A percentile compares a stretch with the other conserved stretches of the same genome.
phyloP scores from a whole-genome alignment of 768 basidiomycete genomes.

The Neoboletus subvelutipes region DNA sequence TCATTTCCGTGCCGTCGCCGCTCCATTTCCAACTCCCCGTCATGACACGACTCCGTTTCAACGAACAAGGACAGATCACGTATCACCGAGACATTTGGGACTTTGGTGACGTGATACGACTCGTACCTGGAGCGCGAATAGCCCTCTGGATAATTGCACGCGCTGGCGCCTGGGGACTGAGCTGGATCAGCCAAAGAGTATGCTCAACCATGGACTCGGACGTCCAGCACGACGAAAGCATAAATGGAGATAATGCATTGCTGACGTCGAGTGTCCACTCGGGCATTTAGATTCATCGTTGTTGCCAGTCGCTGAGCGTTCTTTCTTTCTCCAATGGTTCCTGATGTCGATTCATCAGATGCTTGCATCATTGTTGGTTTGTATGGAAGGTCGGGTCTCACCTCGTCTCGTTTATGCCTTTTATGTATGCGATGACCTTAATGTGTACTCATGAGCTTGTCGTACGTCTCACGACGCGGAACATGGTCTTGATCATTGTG shows the following conservation, averaged over 20 bases:
- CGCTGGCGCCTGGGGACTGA: constrained; percentile 56
- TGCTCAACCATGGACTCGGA: constrained; percentile 9
- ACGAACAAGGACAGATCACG: constrained; percentile 78
- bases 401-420: neutral
- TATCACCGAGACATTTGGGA: constrained; percentile 84
- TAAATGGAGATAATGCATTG: constrained; percentile 11
- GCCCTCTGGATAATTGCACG: constrained; percentile 70
- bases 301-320: neutral
- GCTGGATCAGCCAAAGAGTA: constrained; percentile 33
- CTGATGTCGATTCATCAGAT: neutral
- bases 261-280: constrained; percentile 9
- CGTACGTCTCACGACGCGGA: neutral
- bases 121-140: constrained; percentile 66
- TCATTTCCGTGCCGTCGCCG: constrained; percentile 59
- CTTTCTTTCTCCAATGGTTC: neutral
- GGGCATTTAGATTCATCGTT: constrained; percentile 10
- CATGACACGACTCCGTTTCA: constrained; percentile 72
- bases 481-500: neutral
- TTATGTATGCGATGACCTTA: constrained; percentile 11
- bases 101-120: constrained; percentile 70
- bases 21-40: constrained; percentile 73
- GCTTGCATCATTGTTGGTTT: neutral
- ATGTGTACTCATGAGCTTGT: constrained; percentile 7
- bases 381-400: constrained; percentile 1
- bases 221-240: neutral